These are phyloP conservation scores for Pelargonium nanum DNA, from an alignment of 345 rosid species.

Conservation along the genomic window DNA sequence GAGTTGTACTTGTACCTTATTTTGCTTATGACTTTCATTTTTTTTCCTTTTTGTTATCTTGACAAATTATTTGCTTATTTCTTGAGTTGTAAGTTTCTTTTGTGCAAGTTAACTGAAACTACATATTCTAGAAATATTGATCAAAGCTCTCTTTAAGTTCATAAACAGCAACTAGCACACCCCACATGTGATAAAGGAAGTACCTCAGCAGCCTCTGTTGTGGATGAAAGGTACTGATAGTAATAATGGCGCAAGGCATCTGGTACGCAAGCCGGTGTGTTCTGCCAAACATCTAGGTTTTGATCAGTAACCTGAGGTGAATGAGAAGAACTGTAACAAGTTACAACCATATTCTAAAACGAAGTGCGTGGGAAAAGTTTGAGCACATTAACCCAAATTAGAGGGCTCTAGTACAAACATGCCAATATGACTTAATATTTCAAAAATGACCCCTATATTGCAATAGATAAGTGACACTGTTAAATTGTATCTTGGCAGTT, in stretches of 20 bases:
- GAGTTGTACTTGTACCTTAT: too few species aligned
- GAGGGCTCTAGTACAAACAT: neutral
- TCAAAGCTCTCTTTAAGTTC: neutral
- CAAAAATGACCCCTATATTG: neutral
- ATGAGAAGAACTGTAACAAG: slow-evolving; percentile 9
- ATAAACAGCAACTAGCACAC: slow-evolving; percentile 15
- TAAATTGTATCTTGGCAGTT: too few species aligned
- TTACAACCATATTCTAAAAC: slow-evolving; percentile 2
- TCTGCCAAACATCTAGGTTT: slow-evolving; percentile 80
- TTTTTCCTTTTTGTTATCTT: too few species aligned
- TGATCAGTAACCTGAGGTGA: slow-evolving; percentile 80
- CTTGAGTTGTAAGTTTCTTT: too few species aligned
- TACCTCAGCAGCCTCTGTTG: slow-evolving; percentile 94
- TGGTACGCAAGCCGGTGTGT: slow-evolving; percentile 71
- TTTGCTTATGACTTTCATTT: too few species aligned
- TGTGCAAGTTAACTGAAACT: too few species aligned
- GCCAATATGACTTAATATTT: neutral
- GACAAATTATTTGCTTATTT: too few species aligned
- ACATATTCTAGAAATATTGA: too few species aligned
- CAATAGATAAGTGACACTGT: too few species aligned
- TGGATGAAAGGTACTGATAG: slow-evolving; percentile 93
- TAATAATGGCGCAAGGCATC: slow-evolving; percentile 95
- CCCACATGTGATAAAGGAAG: slow-evolving; percentile 8
- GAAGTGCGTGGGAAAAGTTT: neutral
- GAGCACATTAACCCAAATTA: neutral